Percentiles rank a stretch among this genome's conserved stretches.
phyloP scores from a whole-genome alignment of 2,329 filamentous ascomycete species.

The Botrytis aclada region DNA sequence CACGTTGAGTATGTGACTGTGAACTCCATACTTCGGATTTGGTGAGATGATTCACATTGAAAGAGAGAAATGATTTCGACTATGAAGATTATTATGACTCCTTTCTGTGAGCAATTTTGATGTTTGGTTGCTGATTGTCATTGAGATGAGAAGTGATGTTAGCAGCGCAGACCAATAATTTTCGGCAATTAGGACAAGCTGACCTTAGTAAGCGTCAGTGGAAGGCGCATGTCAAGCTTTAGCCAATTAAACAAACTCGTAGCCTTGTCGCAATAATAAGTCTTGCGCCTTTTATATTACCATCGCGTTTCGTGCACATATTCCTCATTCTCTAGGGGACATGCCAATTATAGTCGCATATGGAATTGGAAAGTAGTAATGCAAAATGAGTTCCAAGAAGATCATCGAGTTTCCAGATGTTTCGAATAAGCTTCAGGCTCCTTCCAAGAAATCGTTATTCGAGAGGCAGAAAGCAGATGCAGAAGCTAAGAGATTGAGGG shows the following conservation, averaged over 20 bases:
- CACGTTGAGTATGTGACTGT: neutral
- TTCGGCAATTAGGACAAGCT: constrained; percentile 3
- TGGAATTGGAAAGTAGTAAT: neutral
- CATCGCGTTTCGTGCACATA: neutral
- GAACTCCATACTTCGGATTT: neutral
- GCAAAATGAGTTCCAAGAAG: constrained; percentile 30
- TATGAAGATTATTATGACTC: neutral
- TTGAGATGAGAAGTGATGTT: neutral
- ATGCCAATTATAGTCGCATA: neutral
- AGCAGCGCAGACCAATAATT: neutral
- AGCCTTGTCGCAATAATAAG: neutral
- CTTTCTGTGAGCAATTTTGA: neutral
- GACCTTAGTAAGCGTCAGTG: neutral
- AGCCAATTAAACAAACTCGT: constrained; percentile 3
- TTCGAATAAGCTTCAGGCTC: constrained; percentile 73
- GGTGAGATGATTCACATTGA: neutral
- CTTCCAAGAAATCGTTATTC: constrained; percentile 80
- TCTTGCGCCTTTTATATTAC: neutral
- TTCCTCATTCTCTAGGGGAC: neutral
- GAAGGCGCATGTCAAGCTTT: constrained; percentile 1
- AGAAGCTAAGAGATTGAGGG: constrained; percentile 80
- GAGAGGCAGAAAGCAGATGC: constrained; percentile 86
- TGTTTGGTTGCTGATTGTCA: neutral
- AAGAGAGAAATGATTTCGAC: neutral
- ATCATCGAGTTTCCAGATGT: constrained; percentile 62